Evolutionary conservation across 78 protist genomes (phyloP), one percentile per base, ranked within the genome.

Genomic region (Corallochytrium limacisporum): DNA sequence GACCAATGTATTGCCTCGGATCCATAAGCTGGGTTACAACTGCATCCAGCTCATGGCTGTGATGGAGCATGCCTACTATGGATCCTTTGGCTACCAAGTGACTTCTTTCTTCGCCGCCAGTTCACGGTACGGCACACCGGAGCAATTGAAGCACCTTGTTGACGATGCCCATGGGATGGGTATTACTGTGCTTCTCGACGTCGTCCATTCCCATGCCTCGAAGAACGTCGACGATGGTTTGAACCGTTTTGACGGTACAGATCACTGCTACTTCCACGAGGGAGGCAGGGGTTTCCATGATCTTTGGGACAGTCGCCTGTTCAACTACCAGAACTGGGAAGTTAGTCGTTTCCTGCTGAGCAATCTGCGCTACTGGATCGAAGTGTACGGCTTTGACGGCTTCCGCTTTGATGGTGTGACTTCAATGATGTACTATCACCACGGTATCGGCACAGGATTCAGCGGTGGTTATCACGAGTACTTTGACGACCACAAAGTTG

Each of bases 31-130:
- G 65, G 88, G 93, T 4, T 88, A 88, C 81, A 88, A 88, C 68
- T 46, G 73, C 33, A 75, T 88, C 26, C 96, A 91, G 74, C 57
- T 94, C 47, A 91, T 94, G 95, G 98, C 96, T 7, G 55, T 94
- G 48, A 78, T 69, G 90, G 97, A 94, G 75, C 98, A 94, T 62
- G 88, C 93, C 0, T 94, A 88, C 79, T 94, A 94, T 71, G 96
- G 92, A 15, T 69, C 81, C 15, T 91, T 89, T 59, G 95, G 94
- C 1, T 91, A 88, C 72, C 94, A 72, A 1, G 69, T 87, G 10
- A 82, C 92, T 5, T 57, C 59, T 51, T 82, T 82, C 43, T 87
- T 79, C 40, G 91, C 91, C 0, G 74, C 79, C 7, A 38, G 65
- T 2, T 38, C 70, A 10, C 79, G 79, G 36, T 53, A 31, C 42